Percentiles rank a stretch among this genome's conserved stretches.
These are phyloP conservation scores for Thozetella sp. DNA, from an alignment of 495 filamentous ascomycete genomes.

Conservation along the genomic window DNA sequence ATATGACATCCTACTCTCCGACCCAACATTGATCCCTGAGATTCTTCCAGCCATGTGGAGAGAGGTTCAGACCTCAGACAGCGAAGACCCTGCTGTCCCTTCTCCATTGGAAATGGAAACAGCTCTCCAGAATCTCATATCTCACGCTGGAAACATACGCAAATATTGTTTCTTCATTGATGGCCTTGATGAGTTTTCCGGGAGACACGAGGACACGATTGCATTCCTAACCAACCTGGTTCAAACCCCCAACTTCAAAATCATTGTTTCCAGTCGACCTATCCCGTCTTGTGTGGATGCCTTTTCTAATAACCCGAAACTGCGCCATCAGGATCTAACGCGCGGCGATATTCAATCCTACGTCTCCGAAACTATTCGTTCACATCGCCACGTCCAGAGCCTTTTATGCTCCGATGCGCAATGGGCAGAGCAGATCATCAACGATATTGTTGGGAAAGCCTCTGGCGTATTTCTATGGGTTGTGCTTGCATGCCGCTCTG, in stretches of 20 bases:
- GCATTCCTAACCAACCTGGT: slow-evolving; percentile 4
- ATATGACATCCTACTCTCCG: neutral
- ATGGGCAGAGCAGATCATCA: neutral
- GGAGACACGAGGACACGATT: neutral
- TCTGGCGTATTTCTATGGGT: slow-evolving; percentile 41
- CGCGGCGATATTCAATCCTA: slow-evolving; percentile 22
- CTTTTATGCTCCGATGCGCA: neutral
- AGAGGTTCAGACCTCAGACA: neutral
- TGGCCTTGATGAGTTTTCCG: neutral
- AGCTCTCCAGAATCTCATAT: slow-evolving; percentile 27
- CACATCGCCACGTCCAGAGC: slow-evolving; percentile 3
- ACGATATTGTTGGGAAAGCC: slow-evolving; percentile 26
- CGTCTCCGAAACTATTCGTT: slow-evolving; percentile 6
- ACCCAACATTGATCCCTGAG: neutral
- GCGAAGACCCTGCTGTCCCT: neutral
- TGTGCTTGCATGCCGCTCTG: slow-evolving; percentile 20
- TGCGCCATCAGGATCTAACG: slow-evolving; percentile 26
- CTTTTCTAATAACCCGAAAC: slow-evolving; percentile 5
- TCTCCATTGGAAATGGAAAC: neutral
- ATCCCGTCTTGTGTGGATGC: slow-evolving; percentile 9
- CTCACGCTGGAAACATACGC: slow-evolving; percentile 12
- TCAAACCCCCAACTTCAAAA: neutral
- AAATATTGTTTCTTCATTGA: slow-evolving; percentile 5
- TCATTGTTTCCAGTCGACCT: slow-evolving; percentile 14
- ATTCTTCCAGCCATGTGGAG: neutral